Conservation (phyloP, 495 filamentous ascomycete species). For the Neurospora tetrasperma region DNA sequence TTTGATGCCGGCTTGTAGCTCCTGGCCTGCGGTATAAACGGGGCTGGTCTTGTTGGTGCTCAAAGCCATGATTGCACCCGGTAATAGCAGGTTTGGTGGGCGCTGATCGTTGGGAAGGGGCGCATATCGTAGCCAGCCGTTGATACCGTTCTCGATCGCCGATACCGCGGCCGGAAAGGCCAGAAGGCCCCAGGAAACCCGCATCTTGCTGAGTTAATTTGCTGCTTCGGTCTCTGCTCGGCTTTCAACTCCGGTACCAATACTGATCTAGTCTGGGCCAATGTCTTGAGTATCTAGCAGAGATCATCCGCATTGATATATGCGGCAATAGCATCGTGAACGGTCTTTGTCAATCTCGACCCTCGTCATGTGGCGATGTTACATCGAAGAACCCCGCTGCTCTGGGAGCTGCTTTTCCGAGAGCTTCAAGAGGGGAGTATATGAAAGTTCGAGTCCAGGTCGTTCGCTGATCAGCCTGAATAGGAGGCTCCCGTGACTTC, state of each 20-base stretch:
- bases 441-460: not conserved
- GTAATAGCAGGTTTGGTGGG: conserved; percentile 19
- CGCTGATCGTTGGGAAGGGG: conserved; percentile 30
- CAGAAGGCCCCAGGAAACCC: conserved; percentile 21
- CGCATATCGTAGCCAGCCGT: conserved; percentile 58
- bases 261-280: not conserved
- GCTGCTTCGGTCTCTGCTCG: not conserved
- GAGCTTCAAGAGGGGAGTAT: not conserved
- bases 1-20: conserved; percentile 48
- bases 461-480: not conserved
- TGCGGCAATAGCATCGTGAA: not conserved
- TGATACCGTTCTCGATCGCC: conserved; percentile 48
- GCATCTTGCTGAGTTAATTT: conserved; percentile 13
- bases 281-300: not conserved
- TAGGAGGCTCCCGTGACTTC: not conserved
- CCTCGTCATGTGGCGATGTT: not conserved
- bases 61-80: conserved; percentile 43
- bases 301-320: not conserved
- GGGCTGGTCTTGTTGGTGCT: conserved; percentile 44
- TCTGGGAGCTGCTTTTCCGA: not conserved
- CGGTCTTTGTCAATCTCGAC: not conserved
- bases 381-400: not conserved
- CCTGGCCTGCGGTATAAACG: conserved; percentile 46
- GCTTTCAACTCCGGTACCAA: not conserved
- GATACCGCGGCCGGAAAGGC: conserved; percentile 20